Evolutionary conservation across 1,139 yeast genomes (phyloP).

Genomic region (Yamadazyma blattariae): DNA sequence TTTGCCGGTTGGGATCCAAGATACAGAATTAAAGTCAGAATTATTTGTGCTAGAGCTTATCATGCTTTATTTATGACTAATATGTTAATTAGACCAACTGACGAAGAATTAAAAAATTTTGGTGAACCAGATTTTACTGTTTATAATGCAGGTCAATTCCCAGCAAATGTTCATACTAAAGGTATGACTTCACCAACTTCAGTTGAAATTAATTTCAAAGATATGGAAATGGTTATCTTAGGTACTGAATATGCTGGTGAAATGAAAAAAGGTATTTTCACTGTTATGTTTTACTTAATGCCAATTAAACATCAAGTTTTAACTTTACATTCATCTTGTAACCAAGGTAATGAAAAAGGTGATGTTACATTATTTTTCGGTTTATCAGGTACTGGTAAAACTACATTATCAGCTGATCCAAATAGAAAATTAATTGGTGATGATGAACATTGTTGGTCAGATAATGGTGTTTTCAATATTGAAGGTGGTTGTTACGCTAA

Average conservation of each 20-base stretch:
- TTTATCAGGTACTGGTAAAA: slow-evolving; percentile 96
- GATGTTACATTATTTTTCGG: slow-evolving; percentile 96
- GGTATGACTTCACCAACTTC: slow-evolving; percentile 98
- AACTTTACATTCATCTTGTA: slow-evolving; percentile 93
- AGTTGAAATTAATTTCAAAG: slow-evolving; percentile 94
- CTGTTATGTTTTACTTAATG: slow-evolving; percentile 98
- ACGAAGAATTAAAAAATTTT: slow-evolving; percentile 81
- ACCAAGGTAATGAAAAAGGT: slow-evolving; percentile 75
- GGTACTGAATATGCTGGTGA: slow-evolving; percentile 99
- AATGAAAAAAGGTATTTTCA: slow-evolving; percentile 99
- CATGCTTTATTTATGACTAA: slow-evolving; percentile 98
- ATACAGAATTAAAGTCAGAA: slow-evolving; percentile 94
- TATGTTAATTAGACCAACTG: slow-evolving; percentile 94
- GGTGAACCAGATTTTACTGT: slow-evolving; percentile 99
- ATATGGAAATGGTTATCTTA: slow-evolving; percentile 97
- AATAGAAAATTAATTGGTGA: slow-evolving; percentile 94
- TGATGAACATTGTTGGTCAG: slow-evolving; percentile 99
- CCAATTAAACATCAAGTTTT: slow-evolving; percentile 90
- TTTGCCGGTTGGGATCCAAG: slow-evolving; percentile 99
- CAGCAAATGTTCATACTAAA: slow-evolving; percentile 93
- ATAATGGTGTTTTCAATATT: slow-evolving; percentile 96
- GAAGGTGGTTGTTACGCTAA: slow-evolving; percentile 99
- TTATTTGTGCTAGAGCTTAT: slow-evolving; percentile 97
- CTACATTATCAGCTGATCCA: slow-evolving; percentile 96
- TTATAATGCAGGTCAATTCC: slow-evolving; percentile 99